These are phyloP conservation scores for Solanum hybrid DNA, from an alignment of 305 asterid species.

Conservation along the genomic window DNA sequence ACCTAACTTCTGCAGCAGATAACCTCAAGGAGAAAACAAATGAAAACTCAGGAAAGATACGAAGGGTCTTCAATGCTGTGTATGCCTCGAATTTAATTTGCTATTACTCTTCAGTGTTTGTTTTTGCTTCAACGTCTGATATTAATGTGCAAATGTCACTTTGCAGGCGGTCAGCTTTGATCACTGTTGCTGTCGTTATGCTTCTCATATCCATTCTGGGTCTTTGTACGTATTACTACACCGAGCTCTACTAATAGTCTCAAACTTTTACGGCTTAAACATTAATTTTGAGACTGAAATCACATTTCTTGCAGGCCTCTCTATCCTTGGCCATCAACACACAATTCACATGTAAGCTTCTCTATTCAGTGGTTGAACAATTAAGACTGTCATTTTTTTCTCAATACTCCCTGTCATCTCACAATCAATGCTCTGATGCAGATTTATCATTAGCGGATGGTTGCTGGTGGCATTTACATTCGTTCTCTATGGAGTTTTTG, in stretches of 20 bases:
- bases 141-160: constrained; percentile 9
- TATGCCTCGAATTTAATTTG: constrained; percentile 24
- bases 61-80: constrained; percentile 58
- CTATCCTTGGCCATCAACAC: constrained; percentile 70
- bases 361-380: neutral
- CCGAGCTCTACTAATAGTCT: neutral
- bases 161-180: constrained; percentile 62
- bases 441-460: constrained; percentile 92
- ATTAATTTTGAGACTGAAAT: neutral
- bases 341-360: constrained; percentile 61
- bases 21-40: constrained; percentile 56
- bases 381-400: neutral
- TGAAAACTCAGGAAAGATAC: constrained; percentile 58
- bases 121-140: constrained; percentile 6
- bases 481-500: constrained; percentile 72
- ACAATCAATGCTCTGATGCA: constrained; percentile 23
- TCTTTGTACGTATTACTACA: constrained; percentile 50
- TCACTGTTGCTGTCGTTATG: constrained; percentile 67
- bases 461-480: constrained; percentile 75
- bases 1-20: constrained; percentile 62
- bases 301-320: constrained; percentile 46
- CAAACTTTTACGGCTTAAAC: neutral
- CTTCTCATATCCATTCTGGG: constrained; percentile 73
- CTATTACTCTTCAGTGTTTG: neutral
- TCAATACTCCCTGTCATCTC: neutral